Base-by-base conservation (phyloP, 2,329 filamentous ascomycete genomes). In the Aspergillus aculeatus region DNA sequence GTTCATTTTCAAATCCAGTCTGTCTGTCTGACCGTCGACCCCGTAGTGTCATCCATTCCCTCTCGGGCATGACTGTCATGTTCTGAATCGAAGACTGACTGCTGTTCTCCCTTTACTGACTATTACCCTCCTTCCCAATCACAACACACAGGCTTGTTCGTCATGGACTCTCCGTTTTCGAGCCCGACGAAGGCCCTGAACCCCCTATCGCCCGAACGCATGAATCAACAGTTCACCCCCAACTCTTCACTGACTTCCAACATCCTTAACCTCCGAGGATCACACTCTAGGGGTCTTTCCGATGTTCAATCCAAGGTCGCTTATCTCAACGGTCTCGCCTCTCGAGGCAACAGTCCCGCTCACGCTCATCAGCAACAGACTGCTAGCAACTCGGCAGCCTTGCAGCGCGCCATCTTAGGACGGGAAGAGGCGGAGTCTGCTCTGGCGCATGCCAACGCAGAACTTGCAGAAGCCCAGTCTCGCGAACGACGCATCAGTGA, bases 231-330 rank as follows among this genome's bases (percentile, higher is more conserved):
- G 69, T 72, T 68, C 47, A 67, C 78, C 48, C 73, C 73, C 41
- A 69, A 68, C 19, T 80, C 79, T 9, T 76, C 76, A 5, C 57
- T 75, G 31, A 69, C 73, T 2, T 64, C 72, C 2, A 75, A 80
- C 19, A 63, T 75, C 1, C 62, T 73, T 9, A 70, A 69, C 6
- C 64, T 73, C 1, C 74, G 77, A 24, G 72, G 73, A 49, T 78
- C 76, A 57, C 73, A 70, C 26, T 66, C 69, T 3, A 72, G 72
- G 47, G 72, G 70, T 1, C 64, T 72, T 11, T 78, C 77, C 1
- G 80, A 81, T 62, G 79, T 82, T 2, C 79, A 81, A 62, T 69
- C 77, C 32, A 81, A 79, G 66, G 79, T 82, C 54, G 80, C 79
- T 5, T 81, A 78, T 58, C 68, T 82, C 53, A 82, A 82, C 65